Percentiles rank a stretch among this genome's conserved stretches.
These are phyloP conservation scores for Acacia crassicarpa DNA, from an alignment of 306 rosid species.

Conservation along the genomic window DNA sequence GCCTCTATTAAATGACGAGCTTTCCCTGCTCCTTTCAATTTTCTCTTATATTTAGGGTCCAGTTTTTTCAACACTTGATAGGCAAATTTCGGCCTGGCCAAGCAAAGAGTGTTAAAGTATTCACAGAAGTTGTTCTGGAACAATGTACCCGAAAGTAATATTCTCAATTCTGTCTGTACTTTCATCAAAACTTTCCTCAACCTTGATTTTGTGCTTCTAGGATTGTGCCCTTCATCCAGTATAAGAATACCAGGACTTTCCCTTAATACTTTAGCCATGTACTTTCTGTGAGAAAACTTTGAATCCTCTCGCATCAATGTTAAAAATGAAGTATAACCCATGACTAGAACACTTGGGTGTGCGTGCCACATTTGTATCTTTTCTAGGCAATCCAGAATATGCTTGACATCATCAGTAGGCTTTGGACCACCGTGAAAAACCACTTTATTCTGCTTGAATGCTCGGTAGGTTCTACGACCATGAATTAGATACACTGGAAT, in stretches of 20 bases:
- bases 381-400: constrained; percentile 73
- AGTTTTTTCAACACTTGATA: constrained; percentile 71
- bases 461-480: constrained; percentile 56
- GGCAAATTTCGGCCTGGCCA: constrained; percentile 84
- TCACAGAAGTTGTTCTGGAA: constrained; percentile 97
- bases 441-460: constrained; percentile 39
- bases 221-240: constrained; percentile 96
- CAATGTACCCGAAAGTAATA: constrained; percentile 91
- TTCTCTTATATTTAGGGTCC: constrained; percentile 73
- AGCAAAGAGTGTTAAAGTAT: constrained; percentile 85
- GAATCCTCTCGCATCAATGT: constrained; percentile 92
- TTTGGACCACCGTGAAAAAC: constrained; percentile 54
- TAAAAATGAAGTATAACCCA: constrained; percentile 93
- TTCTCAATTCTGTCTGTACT: constrained; percentile 75
- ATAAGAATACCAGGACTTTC: constrained; percentile 89
- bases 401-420: constrained; percentile 66
- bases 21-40: constrained; percentile 47
- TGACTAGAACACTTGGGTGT: constrained; percentile 92
- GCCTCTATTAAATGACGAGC: constrained; percentile 62
- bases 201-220: constrained; percentile 97
- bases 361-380: constrained; percentile 87
- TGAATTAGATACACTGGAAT: constrained; percentile 82
- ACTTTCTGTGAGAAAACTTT: constrained; percentile 74
- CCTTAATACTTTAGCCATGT: constrained; percentile 88
- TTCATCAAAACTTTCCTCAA: constrained; percentile 91